These are phyloP conservation scores for Mycena amicta DNA, from an alignment of 768 basidiomycete genomes.

Conservation along the genomic window DNA sequence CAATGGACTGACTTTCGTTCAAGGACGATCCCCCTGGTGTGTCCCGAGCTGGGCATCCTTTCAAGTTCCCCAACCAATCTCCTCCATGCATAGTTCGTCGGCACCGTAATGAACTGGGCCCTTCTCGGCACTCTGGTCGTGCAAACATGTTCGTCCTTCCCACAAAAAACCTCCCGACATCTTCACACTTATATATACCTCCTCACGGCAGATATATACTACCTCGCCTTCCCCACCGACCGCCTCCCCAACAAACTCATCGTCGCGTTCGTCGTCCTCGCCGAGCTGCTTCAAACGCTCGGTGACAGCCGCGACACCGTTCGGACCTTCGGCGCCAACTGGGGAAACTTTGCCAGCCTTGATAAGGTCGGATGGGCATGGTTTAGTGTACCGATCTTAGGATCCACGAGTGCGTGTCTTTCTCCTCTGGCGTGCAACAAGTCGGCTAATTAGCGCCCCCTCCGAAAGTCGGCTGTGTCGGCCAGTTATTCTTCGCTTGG, in stretches of 20 bases:
- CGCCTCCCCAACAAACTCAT: constrained; percentile 11
- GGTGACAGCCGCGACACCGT: constrained; percentile 23
- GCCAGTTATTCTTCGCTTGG: constrained; percentile 27
- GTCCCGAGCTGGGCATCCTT: background rate
- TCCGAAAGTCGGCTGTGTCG: constrained; percentile 20
- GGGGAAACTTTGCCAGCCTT: constrained; percentile 16
- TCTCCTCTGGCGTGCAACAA: background rate
- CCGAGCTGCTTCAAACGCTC: constrained; percentile 25
- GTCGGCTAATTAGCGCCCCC: background rate
- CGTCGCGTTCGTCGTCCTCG: constrained; percentile 20
- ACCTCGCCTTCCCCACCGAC: constrained; percentile 36
- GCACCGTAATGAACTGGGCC: background rate
- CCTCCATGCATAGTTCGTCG: background rate
- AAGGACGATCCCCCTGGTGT: background rate
- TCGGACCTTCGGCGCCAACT: constrained; percentile 21
- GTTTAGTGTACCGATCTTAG: constrained; percentile 25
- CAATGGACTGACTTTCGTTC: background rate
- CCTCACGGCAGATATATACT: constrained; percentile 31
- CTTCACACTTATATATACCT: too few species aligned
- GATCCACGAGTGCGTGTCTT: constrained; percentile 13
- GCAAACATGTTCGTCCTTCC: background rate
- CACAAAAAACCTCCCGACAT: background rate
- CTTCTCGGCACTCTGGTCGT: background rate
- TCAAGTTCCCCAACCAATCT: background rate
- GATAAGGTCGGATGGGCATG: constrained; percentile 19